phyloP scores from a whole-genome alignment of 148 eudicot genomes.

The Gaultheria prostrata region DNA sequence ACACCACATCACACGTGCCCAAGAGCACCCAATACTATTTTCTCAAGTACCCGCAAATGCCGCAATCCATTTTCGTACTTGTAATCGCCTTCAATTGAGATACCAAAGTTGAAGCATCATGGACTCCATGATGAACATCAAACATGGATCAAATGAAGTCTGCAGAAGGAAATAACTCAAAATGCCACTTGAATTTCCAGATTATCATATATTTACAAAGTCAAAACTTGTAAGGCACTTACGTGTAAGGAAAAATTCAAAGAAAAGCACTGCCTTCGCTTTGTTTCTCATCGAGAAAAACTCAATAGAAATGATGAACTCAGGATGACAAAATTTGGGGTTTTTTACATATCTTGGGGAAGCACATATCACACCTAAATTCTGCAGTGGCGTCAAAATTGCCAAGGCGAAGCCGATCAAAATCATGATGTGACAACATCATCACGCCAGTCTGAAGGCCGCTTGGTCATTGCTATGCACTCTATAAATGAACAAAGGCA shows the following conservation, averaged over 20 bases:
- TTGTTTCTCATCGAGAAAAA: conserved; percentile 13
- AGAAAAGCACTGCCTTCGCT: not conserved
- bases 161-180: not conserved
- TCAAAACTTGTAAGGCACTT: not conserved
- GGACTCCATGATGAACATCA: not conserved
- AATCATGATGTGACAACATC: conserved; percentile 22
- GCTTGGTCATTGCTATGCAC: conserved; percentile 52
- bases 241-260: not conserved
- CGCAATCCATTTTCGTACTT: not conserved
- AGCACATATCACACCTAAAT: conserved; percentile 15
- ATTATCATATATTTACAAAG: not conserved
- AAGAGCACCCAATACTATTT: not conserved
- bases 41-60: not conserved
- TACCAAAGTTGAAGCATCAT: not conserved
- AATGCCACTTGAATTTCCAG: conserved; percentile 9
- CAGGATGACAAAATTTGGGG: conserved; percentile 21
- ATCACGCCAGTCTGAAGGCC: conserved; percentile 39
- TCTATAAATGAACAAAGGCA: conserved; percentile 86
- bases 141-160: not conserved
- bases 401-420: conserved; percentile 25
- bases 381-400: conserved; percentile 31
- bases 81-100: not conserved
- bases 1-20: not conserved
- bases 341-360: conserved; percentile 29
- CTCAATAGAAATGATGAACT: conserved; percentile 5